Evolutionary conservation across 345 rosid species (phyloP), one percentile per base, ranked within the genome.

Genomic region (Viola odorata): DNA sequence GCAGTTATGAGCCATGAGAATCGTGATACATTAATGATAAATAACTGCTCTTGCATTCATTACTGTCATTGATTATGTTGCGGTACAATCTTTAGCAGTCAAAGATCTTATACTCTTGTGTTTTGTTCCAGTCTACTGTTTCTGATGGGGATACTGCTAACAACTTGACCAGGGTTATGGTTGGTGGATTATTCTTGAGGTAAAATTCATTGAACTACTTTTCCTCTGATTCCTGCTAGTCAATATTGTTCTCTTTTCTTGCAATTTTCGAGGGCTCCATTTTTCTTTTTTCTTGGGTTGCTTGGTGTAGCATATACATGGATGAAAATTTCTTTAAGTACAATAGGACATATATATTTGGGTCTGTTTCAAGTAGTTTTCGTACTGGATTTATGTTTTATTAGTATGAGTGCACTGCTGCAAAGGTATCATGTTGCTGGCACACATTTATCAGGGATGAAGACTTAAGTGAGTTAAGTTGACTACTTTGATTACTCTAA

Each of bases 131-230:
- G 99, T 88, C 97, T 52, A 86, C 91, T 83, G 91, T 88, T 77
- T 82, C 92, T 37, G 92, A 88, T 66, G 99, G 97, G 66, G 91
- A 86, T 70, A 73, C 42, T 63, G 82, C 89, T 53, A 88, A 77
- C 64, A 80, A 81, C 70, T 80, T 91, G 86, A 88, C 97, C 12
- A 90, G 72, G 68, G 77, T 90, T 68, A 62, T 75, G 79, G 67
- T 94, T 53, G 85, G 89, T 61, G 99, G 99, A 49, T 66, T 90
- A 44, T 94, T 94, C 77, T 74, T 94, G 69, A 90, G 99, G 99
- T 89, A 73, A 77, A 39, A 6, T 67, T 72, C 42, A 32, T 54
- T 48, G 16, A 45, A 23, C 12, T 15, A 7, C 47, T 56, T 50
- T 37, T 41, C 3, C 7, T 5, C 10, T 4, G 41, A 5, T 32